Evolutionary conservation across 106 monocot species (phyloP).

Genomic region (Ottelia alismoides): DNA sequence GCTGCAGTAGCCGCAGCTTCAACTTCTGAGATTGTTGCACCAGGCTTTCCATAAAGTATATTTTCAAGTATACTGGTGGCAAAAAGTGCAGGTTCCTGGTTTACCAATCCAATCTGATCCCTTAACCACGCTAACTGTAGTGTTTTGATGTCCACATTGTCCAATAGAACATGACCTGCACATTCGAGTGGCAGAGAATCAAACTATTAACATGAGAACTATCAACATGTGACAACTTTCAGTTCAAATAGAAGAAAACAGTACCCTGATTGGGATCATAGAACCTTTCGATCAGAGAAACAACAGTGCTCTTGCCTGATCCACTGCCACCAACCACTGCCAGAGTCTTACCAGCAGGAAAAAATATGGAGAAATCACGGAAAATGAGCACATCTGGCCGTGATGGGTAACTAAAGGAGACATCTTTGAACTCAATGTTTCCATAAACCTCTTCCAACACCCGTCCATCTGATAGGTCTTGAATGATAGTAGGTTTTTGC

Average conservation of each 20-base stretch:
- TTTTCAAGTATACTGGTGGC: slow-evolving; percentile 93
- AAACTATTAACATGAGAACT: neutral
- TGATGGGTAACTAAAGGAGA: slow-evolving; percentile 92
- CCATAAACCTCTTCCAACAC: slow-evolving; percentile 74
- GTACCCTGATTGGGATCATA: slow-evolving; percentile 97
- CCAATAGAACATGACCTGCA: slow-evolving; percentile 87
- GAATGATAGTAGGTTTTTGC: slow-evolving; percentile 72
- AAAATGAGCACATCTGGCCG: slow-evolving; percentile 87
- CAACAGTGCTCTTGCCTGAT: slow-evolving; percentile 92
- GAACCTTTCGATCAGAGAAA: slow-evolving; percentile 88
- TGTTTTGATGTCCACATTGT: slow-evolving; percentile 88
- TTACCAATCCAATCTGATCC: slow-evolving; percentile 95
- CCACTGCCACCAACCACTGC: slow-evolving; percentile 99
- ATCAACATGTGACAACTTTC: neutral
- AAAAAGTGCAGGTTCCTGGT: slow-evolving; percentile 98
- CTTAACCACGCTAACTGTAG: slow-evolving; percentile 83
- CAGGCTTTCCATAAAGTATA: slow-evolving; percentile 85
- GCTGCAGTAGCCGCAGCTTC: slow-evolving; percentile 87
- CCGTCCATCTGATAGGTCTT: slow-evolving; percentile 61
- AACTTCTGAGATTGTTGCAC: slow-evolving; percentile 85
- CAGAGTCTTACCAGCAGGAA: slow-evolving; percentile 85
- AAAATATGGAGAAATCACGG: slow-evolving; percentile 72
- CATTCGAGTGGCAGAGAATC: neutral
- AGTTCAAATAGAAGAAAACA: neutral
- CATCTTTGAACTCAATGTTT: slow-evolving; percentile 88